Evolutionary conservation across 2,329 filamentous ascomycete species (phyloP).

Genomic region (Verticillium dahliae): DNA sequence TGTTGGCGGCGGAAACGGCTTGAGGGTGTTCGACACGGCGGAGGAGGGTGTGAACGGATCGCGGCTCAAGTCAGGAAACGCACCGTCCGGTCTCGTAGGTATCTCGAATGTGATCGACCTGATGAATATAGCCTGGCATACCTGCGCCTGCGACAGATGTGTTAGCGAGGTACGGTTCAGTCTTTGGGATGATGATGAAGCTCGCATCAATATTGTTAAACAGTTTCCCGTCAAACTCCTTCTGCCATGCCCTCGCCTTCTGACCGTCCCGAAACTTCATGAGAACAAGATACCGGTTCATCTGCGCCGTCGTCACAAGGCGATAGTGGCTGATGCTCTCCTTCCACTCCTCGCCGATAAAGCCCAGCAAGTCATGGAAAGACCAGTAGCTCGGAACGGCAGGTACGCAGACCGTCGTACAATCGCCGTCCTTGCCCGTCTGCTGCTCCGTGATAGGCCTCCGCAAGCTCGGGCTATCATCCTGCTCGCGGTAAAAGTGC

Average conservation of each 20-base stretch:
- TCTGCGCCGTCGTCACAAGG: conserved; percentile 82
- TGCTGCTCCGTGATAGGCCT: conserved; percentile 19
- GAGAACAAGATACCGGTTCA: conserved; percentile 90
- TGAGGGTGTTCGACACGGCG: conserved; percentile 37
- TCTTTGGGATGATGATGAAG: not conserved
- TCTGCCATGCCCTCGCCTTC: conserved; percentile 73
- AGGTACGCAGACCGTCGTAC: conserved; percentile 85
- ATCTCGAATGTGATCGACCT: conserved; percentile 83
- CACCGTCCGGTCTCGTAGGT: conserved; percentile 38
- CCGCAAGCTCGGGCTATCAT: conserved; percentile 59
- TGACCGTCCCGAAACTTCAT: conserved; percentile 82
- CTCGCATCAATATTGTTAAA: conserved; percentile 85
- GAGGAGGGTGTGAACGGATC: conserved; percentile 56
- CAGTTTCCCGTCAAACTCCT: conserved; percentile 83
- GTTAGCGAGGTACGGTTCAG: conserved; percentile 8
- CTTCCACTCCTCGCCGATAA: conserved; percentile 81
- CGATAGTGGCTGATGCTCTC: conserved; percentile 87
- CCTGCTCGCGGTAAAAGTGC: conserved; percentile 82
- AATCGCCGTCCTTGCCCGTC: conserved; percentile 47
- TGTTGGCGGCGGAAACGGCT: conserved; percentile 61
- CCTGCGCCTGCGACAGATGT: conserved; percentile 57
- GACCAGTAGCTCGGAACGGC: conserved; percentile 93
- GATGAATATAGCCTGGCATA: conserved; percentile 91
- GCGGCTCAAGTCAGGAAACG: conserved; percentile 53
- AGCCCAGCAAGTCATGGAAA: conserved; percentile 83